Percentiles rank a stretch among this genome's conserved stretches.
Conservation (phyloP, 1,139 yeast genomes). For the Yamadazyma friedrichii region DNA sequence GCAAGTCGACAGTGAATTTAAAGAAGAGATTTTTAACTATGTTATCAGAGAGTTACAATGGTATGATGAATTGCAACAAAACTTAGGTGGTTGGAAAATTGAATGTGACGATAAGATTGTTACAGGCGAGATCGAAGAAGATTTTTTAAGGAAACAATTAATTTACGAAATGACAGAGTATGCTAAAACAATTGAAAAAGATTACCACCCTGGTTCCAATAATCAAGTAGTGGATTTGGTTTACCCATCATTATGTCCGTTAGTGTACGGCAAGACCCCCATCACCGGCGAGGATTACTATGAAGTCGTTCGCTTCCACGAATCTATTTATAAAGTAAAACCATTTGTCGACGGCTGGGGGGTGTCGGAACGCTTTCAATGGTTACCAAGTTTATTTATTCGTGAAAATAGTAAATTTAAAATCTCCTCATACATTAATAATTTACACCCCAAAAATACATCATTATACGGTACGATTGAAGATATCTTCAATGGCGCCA, state of each 20-base stretch:
- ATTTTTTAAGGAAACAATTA: no score
- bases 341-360: neutral
- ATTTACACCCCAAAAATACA: constrained; percentile 31
- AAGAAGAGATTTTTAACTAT: constrained; percentile 7
- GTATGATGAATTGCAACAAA: constrained; percentile 20
- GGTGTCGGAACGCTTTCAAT: constrained; percentile 27
- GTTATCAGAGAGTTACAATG: constrained; percentile 29
- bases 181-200: constrained; percentile 18
- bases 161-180: constrained; percentile 16
- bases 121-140: constrained; percentile 13
- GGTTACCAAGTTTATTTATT: constrained; percentile 29
- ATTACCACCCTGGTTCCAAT: constrained; percentile 39
- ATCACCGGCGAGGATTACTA: no score
- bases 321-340: no score
- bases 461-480: constrained; percentile 28
- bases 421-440: constrained; percentile 37
- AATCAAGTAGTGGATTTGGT: constrained; percentile 40
- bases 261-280: constrained; percentile 36
- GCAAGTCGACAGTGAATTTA: constrained; percentile 11
- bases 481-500: constrained; percentile 24
- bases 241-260: constrained; percentile 43
- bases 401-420: constrained; percentile 12
- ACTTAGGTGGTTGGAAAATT: constrained; percentile 12
- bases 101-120: constrained; percentile 22
- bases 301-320: no score